Base-by-base conservation (phyloP, 1,284 basidiomycete species). In the Leccinum pallidistipes region DNA sequence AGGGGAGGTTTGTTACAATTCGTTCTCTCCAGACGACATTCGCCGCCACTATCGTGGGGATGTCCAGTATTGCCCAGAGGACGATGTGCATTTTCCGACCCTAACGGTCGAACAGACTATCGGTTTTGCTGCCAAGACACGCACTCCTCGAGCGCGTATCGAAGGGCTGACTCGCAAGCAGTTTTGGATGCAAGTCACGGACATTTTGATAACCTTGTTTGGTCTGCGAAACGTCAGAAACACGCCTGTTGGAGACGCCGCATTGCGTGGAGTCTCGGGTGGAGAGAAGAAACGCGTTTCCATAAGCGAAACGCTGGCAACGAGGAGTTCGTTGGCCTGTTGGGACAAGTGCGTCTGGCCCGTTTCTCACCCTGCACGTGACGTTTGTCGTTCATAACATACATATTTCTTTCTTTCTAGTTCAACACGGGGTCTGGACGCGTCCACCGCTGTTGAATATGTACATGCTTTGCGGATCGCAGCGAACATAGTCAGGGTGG, bases 241-340 rank as follows among this genome's bases (percentile, higher is more conserved):
- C 36, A 87, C 85, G 0, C 79, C 79, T 0, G 90, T 95, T 24
- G 94, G 94, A 3, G 85, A 94, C 74, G 87, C 87, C 4, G 81
- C 84, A 4, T 79, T 94, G 3, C 79, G 91, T 6, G 94, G 93
- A 55, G 85, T 95, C 1, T 88, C 86, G 27, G 94, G 92, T 18
- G 94, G 94, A 12, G 88, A 93, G 76, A 85, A 85, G 68, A 88
- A 88, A 69, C 82, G 90, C 55, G 88, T 91, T 6, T 87, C 85
- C 2, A 86, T 86, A 65, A 80, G 81, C 10, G 83, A 87, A 67
- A 77, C 77, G 31, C 67, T 86, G 64, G 76, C 79, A 0, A 78
- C 75, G 12, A 74, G 80, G 54, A 80, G 76, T 54, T 72, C 76
- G 18, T 71, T 87, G 14, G 74, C 78, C 18, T 76, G 76, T 12